Conservation (phyloP, 148 eudicot genomes). For the Vaccinium corymbosum region DNA sequence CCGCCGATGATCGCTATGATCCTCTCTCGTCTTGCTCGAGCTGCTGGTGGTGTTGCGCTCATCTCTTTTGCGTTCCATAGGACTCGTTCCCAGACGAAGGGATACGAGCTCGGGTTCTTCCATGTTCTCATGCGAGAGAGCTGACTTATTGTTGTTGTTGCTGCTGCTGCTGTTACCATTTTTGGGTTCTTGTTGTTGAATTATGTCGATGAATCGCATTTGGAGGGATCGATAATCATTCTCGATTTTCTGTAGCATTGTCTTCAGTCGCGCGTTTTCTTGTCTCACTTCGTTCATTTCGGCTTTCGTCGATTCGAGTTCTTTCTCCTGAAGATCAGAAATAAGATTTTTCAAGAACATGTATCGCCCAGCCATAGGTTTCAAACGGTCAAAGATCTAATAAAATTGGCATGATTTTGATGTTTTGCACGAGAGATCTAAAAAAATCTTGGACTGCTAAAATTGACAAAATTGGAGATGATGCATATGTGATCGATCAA, state of each 20-base stretch:
- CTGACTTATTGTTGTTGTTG: background rate
- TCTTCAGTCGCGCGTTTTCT: slow-evolving; percentile 57
- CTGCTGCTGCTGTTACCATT: background rate
- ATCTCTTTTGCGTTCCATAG: slow-evolving; percentile 22
- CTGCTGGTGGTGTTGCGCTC: slow-evolving; percentile 17
- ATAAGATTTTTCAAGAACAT: background rate
- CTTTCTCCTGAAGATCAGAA: slow-evolving; percentile 33
- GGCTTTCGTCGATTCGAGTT: slow-evolving; percentile 43
- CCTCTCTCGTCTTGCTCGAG: slow-evolving; percentile 23
- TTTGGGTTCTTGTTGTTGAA: slow-evolving; percentile 26
- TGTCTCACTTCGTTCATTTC: slow-evolving; percentile 48
- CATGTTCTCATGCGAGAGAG: slow-evolving; percentile 16
- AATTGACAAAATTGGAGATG: background rate
- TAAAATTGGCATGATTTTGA: background rate
- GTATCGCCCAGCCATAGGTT: background rate
- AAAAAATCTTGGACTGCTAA: background rate
- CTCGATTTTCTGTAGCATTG: slow-evolving; percentile 38
- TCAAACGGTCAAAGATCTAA: background rate
- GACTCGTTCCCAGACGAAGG: slow-evolving; percentile 55
- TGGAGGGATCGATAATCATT: slow-evolving; percentile 55
- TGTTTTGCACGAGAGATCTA: background rate
- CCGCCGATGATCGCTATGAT: background rate
- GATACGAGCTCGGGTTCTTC: slow-evolving; percentile 52
- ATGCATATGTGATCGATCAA: background rate
- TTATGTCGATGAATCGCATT: slow-evolving; percentile 31